A percentile compares a stretch with the other conserved stretches of the same genome.
Evolutionary conservation across 2,329 filamentous ascomycete genomes (phyloP).

Genomic region (Dactylellina parvicollis): DNA sequence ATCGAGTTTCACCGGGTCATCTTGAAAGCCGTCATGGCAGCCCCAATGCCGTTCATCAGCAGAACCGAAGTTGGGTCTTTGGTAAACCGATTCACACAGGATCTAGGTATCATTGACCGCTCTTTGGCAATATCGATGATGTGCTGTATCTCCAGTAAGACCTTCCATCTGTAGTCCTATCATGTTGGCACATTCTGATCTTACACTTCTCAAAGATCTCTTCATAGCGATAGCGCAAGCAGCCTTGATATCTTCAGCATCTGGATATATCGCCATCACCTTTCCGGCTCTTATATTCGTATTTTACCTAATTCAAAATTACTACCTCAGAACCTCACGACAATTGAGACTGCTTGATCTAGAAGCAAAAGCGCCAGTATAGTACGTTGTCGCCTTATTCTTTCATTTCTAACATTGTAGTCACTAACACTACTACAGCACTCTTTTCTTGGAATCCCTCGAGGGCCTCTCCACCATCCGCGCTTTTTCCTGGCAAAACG

Average conservation of each 20-base stretch:
- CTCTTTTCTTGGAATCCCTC: conserved; percentile 69
- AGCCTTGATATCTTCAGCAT: conserved; percentile 64
- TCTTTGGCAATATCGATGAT: conserved; percentile 61
- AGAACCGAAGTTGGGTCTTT: conserved; percentile 62
- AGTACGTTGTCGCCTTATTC: conserved; percentile 55
- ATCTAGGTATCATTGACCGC: conserved; percentile 63
- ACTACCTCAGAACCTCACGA: conserved; percentile 71
- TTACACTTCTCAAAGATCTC: conserved; percentile 57
- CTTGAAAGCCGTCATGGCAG: conserved; percentile 53
- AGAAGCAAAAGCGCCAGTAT: conserved; percentile 70
- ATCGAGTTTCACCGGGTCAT: conserved; percentile 31
- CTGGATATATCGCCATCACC: conserved; percentile 65
- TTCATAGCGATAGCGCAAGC: conserved; percentile 65
- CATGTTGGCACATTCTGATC: too few relatives aligned
- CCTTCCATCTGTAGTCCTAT: too few relatives aligned
- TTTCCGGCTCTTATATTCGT: conserved; percentile 66
- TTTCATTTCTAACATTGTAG: neutral
- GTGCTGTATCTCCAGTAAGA: conserved; percentile 57
- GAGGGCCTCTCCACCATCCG: conserved; percentile 68
- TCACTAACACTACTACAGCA: conserved; percentile 56
- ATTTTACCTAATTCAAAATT: conserved; percentile 67
- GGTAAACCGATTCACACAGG: conserved; percentile 64
- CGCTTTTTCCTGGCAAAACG: conserved; percentile 68
- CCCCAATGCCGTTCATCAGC: conserved; percentile 63
- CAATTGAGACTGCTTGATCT: conserved; percentile 71